These are phyloP conservation scores for Taxawa tesnikishii DNA, from an alignment of 2,329 filamentous ascomycete species.

Conservation along the genomic window DNA sequence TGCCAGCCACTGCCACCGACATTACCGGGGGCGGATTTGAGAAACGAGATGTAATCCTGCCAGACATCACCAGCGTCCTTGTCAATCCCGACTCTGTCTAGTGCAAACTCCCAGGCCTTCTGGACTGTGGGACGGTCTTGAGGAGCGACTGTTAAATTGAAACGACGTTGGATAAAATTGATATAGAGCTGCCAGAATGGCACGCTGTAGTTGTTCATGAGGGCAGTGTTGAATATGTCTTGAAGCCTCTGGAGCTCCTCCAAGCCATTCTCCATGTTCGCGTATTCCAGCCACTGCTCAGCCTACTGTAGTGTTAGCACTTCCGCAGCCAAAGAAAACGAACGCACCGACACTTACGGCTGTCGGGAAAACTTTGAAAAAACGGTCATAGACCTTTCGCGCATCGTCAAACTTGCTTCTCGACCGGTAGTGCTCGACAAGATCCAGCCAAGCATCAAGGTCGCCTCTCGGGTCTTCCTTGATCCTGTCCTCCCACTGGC, in stretches of 20 bases:
- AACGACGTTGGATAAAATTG: slow-evolving; percentile 84
- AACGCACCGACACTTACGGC: slow-evolving; percentile 54
- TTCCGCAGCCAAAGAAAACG: neutral
- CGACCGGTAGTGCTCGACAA: slow-evolving; percentile 75
- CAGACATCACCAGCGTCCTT: slow-evolving; percentile 81
- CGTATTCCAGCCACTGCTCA: slow-evolving; percentile 80
- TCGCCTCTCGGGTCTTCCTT: slow-evolving; percentile 88
- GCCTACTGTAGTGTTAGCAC: slow-evolving; percentile 47
- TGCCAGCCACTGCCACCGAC: slow-evolving; percentile 85
- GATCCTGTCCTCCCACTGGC: slow-evolving; percentile 79
- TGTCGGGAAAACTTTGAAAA: slow-evolving; percentile 78
- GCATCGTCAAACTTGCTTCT: slow-evolving; percentile 74
- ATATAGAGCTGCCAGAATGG: slow-evolving; percentile 87
- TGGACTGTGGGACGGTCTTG: slow-evolving; percentile 67
- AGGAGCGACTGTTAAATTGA: slow-evolving; percentile 73
- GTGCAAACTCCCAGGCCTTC: slow-evolving; percentile 83
- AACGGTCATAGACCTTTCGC: slow-evolving; percentile 70
- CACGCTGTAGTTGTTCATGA: slow-evolving; percentile 70
- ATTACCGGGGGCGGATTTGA: slow-evolving; percentile 70
- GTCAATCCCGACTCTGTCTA: slow-evolving; percentile 82
- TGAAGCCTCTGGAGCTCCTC: slow-evolving; percentile 75
- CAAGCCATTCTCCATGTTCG: slow-evolving; percentile 77
- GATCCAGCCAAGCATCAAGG: slow-evolving; percentile 76
- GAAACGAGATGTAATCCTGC: slow-evolving; percentile 90
- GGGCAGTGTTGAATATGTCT: slow-evolving; percentile 67